Conservation (phyloP, 352 stramenopile species). For the Phytopythium aichiense region DNA sequence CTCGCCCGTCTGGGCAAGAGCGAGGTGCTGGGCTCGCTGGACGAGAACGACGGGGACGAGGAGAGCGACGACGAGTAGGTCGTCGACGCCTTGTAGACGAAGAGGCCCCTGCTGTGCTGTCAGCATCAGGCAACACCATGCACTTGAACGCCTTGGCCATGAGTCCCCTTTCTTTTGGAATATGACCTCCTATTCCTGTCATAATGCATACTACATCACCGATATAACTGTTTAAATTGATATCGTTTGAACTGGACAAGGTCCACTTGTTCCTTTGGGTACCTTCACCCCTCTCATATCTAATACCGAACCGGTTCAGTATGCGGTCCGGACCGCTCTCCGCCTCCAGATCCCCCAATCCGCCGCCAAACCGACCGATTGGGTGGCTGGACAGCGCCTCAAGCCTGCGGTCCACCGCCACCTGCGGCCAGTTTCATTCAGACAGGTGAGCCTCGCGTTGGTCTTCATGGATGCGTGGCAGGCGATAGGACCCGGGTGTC, state of each 20-base stretch:
- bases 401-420: background rate
- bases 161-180: too few species aligned
- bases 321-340: background rate
- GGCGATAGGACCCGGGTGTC: background rate
- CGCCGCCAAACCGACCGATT: background rate
- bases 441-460: constrained; percentile 40
- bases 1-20: constrained; percentile 44
- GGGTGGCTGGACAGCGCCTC: background rate
- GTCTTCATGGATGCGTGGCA: background rate
- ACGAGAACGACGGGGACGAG: constrained; percentile 81
- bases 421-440: constrained; percentile 42
- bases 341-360: background rate
- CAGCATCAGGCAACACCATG: too few species aligned
- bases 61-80: constrained; percentile 41
- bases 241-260: background rate
- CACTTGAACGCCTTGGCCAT: too few species aligned
- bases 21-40: constrained; percentile 60
- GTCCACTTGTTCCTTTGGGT: background rate
- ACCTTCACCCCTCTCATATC: background rate
- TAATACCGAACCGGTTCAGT: background rate
- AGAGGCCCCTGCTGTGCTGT: too few species aligned
- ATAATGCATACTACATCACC: too few species aligned
- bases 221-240: background rate
- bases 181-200: too few species aligned
- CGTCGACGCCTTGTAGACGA: background rate